Percentiles rank a stretch among this genome's conserved stretches.
phyloP scores from a whole-genome alignment of 768 basidiomycete genomes.

The Mycena leptocephala region DNA sequence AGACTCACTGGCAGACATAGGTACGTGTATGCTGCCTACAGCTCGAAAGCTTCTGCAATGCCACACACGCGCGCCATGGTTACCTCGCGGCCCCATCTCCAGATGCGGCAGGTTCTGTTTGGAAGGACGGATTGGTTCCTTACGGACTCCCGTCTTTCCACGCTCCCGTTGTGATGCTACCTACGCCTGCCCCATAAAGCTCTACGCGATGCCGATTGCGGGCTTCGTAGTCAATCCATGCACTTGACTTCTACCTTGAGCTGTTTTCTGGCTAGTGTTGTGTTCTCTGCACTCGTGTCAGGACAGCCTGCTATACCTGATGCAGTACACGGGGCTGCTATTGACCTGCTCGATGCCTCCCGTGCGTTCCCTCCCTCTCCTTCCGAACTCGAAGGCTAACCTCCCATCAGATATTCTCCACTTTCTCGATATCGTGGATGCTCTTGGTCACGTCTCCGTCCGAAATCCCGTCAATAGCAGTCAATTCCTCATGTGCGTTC shows the following conservation, averaged over 20 bases:
- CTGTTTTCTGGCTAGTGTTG: background rate
- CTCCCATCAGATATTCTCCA: slow-evolving; percentile 11
- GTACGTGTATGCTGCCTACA: too few relatives aligned
- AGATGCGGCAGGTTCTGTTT: background rate
- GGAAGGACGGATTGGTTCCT: background rate
- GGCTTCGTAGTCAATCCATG: background rate
- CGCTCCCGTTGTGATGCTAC: background rate
- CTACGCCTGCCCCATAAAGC: background rate
- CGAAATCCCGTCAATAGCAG: slow-evolving; percentile 7
- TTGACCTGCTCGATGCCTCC: slow-evolving; percentile 6
- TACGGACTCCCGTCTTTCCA: background rate
- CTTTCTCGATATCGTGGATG: slow-evolving; percentile 4
- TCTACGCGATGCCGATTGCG: background rate
- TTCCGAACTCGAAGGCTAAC: background rate
- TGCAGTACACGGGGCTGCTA: background rate
- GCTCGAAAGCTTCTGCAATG: background rate
- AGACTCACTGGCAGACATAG: too few relatives aligned
- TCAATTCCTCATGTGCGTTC: slow-evolving; percentile 8
- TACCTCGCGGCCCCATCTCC: too few relatives aligned
- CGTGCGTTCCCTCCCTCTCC: background rate
- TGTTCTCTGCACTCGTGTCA: background rate
- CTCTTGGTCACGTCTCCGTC: slow-evolving; percentile 10
- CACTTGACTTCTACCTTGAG: background rate
- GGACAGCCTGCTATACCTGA: background rate
- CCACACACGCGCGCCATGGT: too few relatives aligned